Conservation (phyloP, 148 eudicot species). For the Chenopodium album region DNA sequence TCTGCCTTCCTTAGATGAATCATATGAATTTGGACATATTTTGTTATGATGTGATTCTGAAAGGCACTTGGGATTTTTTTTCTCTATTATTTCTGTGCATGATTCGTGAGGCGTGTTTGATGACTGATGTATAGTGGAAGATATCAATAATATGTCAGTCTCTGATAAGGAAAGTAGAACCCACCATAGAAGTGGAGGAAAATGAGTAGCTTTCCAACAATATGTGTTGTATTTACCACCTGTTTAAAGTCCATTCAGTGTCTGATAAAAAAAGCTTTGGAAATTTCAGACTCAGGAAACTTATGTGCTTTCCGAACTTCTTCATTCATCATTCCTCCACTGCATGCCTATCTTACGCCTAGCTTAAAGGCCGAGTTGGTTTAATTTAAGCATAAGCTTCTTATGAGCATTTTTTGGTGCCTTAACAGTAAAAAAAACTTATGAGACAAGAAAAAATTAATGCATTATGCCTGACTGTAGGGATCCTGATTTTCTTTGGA, state of each 20-base stretch:
- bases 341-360: background rate
- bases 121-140: slow-evolving; percentile 27
- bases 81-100: slow-evolving; percentile 1
- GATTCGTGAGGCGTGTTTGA: background rate
- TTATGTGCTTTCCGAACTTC: background rate
- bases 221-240: slow-evolving; percentile 4
- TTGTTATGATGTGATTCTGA: background rate
- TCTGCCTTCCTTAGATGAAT: background rate
- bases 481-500: background rate
- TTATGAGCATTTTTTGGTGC: background rate
- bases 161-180: slow-evolving; percentile 12
- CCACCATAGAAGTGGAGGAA: slow-evolving; percentile 33
- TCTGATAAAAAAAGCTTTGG: slow-evolving; percentile 1
- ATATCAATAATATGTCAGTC: slow-evolving; percentile 24
- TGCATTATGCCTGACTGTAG: too few species aligned
- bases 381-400: background rate
- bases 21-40: slow-evolving; percentile 18
- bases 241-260: slow-evolving; percentile 1
- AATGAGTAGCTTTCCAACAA: slow-evolving; percentile 16
- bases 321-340: background rate
- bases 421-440: background rate
- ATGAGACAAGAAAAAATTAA: background rate
- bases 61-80: slow-evolving; percentile 12
- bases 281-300: background rate
- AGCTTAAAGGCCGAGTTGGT: background rate